Evolutionary conservation across 129 eudicot species (phyloP), one percentile per base, ranked within the genome.

Genomic region (Helianthus tuberosus): DNA sequence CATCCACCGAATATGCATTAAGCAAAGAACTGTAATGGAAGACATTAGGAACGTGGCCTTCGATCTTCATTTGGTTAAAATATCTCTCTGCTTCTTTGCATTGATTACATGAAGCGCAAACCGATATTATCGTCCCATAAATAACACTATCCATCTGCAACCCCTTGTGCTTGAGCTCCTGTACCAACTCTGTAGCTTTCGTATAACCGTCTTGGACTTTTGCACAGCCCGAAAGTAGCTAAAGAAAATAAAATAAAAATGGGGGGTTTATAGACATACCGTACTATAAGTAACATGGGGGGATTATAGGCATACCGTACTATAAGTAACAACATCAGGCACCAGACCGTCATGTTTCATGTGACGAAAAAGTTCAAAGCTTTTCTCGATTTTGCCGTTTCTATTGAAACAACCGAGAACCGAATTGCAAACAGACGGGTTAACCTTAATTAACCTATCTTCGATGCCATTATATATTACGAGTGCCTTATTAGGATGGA

Each of bases 21-120:
- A 93, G 82, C 80, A 93, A 79, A 75, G 98, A 87, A 74, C 98
- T 88, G 71, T 89, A 93, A 72, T 93, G 98, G 71, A 87, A 93
- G 50, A 82, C 78, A 73, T 93, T 89, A 36, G 95, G 96, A 76
- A 87, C 55, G 80, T 84, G 87, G 48, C 98, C 98, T 82, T 93
- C 98, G 59, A 54, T 77, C 84, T 89, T 93, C 96, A 93, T 89
- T 77, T 86, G 78, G 60, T 78, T 67, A 55, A 87, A 93, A 76
- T 84, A 93, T 64, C 32, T 79, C 83, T 89, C 96, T 5, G 98
- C 98, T 84, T 89, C 96, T 82, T 90, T 77, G 64, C 87, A 86
- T 68, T 32, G 73, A 77, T 79, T 83, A 78, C 83, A 82, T 57
- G 98, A 87, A 81, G 98, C 98, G 73, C 96, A 93, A 12, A 93